Base-by-base conservation (phyloP, 2,329 filamentous ascomycete genomes). In the Clonostachys byssicola region DNA sequence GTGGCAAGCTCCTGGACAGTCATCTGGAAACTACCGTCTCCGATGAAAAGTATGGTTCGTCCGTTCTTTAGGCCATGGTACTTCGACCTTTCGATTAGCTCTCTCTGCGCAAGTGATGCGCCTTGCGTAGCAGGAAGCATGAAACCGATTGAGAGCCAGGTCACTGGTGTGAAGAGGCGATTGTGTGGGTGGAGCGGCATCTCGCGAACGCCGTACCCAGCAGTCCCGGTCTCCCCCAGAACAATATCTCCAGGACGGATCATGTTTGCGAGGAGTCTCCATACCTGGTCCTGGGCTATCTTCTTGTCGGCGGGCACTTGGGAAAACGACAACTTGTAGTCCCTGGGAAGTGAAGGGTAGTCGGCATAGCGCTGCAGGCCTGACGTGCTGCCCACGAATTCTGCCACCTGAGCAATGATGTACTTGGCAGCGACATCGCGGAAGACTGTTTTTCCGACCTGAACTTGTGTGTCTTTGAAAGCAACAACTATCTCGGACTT, bases 121-220 rank as follows among this genome's bases (percentile, higher is more conserved):
- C 78, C 78, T 56, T 81, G 78, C 34, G 71, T 72, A 18, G 79
- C 78, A 49, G 77, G 77, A 16, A 81, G 76, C 5, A 78, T 78
- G 77, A 78, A 82, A 20, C 79, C 79, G 49, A 82, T 82, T 54
- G 75, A 80, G 69, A 88, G 62, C 88, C 89, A 69, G 13, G 94
- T 80, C 4, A 89, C 85, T 61, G 94, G 89, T 45, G 81, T 90
- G 58, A 95, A 80, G 16, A 87, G 87, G 7, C 80, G 89, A n/a
- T 92, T 87, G n/a, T 79, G 77, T 4, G 73, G 63, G 0, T 90
- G 90, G 70, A 95, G 94, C 40, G 80, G 80, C 5, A 89, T 92
- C 48, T 92, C 88, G 81, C 88, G 90, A 57, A 94, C 88, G 47
- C 91, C 91, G 63, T 95, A 92, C 68, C 90, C 92, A 48, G 89